Percentiles rank a stretch among this genome's conserved stretches.
Evolutionary conservation across 176 grass and related monocot genomes (phyloP).

Genomic region (Typha latifolia): DNA sequence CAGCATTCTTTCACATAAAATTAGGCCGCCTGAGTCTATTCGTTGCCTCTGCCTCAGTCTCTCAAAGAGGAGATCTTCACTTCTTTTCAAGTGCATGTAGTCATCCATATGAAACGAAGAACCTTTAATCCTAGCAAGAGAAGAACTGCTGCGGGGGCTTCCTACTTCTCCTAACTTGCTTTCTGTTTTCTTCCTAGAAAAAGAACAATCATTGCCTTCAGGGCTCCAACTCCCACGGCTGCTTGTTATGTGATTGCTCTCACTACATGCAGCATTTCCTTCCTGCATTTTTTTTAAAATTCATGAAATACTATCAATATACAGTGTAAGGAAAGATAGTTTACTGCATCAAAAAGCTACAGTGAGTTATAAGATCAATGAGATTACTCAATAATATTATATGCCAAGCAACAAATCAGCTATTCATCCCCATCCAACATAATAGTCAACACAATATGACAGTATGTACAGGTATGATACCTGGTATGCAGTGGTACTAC

Average conservation of each 20-base stretch:
- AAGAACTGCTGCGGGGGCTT: conserved; percentile 19
- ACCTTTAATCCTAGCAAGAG: neutral
- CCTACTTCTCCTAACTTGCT: conserved; percentile 22
- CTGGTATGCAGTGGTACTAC: too few relatives aligned
- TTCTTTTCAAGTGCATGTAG: conserved; percentile 42
- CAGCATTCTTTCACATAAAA: conserved; percentile 45
- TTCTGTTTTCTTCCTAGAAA: conserved; percentile 23
- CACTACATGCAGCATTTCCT: conserved; percentile 25
- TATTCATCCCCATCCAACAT: too few relatives aligned
- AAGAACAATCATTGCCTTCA: conserved; percentile 27
- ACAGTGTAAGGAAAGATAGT: neutral
- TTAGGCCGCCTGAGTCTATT: conserved; percentile 51
- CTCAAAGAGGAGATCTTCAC: conserved; percentile 59
- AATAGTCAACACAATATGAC: too few relatives aligned
- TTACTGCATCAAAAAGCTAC: too few relatives aligned
- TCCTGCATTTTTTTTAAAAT: conserved; percentile 36
- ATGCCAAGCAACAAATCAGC: neutral
- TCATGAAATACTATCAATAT: conserved; percentile 1
- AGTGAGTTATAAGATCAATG: too few relatives aligned
- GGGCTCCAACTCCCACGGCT: conserved; percentile 76
- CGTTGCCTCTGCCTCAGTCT: conserved; percentile 44
- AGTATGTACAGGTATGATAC: too few relatives aligned
- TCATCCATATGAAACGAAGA: conserved; percentile 59
- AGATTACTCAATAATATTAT: too few relatives aligned
- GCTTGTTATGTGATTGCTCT: conserved; percentile 25